These are phyloP conservation scores for Vitis rupestris DNA, from an alignment of 164 flowering plant species.

Conservation along the genomic window DNA sequence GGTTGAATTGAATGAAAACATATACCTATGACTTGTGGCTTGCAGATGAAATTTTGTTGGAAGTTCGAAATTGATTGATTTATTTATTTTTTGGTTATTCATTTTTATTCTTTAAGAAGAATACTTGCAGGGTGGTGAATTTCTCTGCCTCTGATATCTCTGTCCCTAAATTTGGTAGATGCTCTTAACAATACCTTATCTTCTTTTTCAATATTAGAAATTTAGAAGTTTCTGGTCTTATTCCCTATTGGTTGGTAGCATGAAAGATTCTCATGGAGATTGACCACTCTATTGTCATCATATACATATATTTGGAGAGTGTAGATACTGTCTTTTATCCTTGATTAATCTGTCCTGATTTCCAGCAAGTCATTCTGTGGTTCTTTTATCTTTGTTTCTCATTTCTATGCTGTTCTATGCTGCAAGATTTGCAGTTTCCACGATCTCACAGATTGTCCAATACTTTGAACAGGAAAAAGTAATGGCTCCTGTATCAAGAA, in stretches of 20 bases:
- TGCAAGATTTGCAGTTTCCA: neutral
- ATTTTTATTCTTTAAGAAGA: neutral
- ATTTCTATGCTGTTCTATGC: neutral
- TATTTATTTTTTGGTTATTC: neutral
- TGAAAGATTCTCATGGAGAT: neutral
- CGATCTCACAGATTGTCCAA: neutral
- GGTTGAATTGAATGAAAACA: neutral
- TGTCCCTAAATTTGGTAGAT: neutral
- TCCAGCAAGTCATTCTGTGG: neutral
- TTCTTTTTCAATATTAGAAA: neutral
- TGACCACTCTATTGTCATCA: neutral
- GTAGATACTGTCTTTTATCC: neutral
- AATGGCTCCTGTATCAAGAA: conserved; percentile 49
- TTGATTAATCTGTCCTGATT: neutral
- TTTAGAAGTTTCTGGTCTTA: conserved; percentile 3
- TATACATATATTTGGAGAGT: neutral
- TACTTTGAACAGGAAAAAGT: conserved; percentile 16
- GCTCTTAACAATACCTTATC: neutral
- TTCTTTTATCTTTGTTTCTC: neutral
- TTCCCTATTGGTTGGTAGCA: conserved; percentile 2
- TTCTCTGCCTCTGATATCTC: neutral
- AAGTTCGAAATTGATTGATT: neutral
- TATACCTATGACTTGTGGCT: neutral
- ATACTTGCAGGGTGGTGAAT: neutral
- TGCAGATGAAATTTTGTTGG: neutral